These are phyloP conservation scores for Calonectria multiphialidica DNA, from an alignment of 2,329 filamentous ascomycete species.

Conservation along the genomic window DNA sequence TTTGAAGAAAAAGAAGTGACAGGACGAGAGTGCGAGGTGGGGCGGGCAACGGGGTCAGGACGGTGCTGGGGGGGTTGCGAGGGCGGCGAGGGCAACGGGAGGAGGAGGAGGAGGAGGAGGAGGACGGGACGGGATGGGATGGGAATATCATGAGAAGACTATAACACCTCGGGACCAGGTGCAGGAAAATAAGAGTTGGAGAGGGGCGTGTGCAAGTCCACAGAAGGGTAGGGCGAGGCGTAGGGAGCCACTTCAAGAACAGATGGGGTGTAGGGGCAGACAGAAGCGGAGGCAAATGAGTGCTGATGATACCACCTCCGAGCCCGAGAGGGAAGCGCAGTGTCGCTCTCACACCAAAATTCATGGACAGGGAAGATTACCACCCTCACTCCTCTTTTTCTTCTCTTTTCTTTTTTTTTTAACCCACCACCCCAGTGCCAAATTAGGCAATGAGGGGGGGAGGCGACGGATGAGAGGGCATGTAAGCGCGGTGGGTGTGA, in stretches of 20 bases:
- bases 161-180: not conserved
- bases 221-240: not conserved
- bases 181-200: not conserved
- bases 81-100: not conserved
- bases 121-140: not conserved
- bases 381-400: not conserved
- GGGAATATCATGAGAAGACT: not conserved
- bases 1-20: not conserved
- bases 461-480: not conserved
- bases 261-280: not conserved
- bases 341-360: not conserved
- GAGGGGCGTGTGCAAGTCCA: not conserved
- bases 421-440: not conserved
- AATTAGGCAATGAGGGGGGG: not conserved
- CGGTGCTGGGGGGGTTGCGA: not conserved
- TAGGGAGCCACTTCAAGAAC: not conserved
- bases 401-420: not conserved
- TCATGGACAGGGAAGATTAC: not conserved
- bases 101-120: not conserved
- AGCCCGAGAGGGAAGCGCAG: not conserved
- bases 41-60: not conserved
- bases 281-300: not conserved
- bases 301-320: not conserved
- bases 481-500: not conserved
- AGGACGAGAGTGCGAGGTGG: not conserved